Evolutionary conservation across 1,284 basidiomycete species (phyloP).

Genomic region (Cystobasidium sp.): DNA sequence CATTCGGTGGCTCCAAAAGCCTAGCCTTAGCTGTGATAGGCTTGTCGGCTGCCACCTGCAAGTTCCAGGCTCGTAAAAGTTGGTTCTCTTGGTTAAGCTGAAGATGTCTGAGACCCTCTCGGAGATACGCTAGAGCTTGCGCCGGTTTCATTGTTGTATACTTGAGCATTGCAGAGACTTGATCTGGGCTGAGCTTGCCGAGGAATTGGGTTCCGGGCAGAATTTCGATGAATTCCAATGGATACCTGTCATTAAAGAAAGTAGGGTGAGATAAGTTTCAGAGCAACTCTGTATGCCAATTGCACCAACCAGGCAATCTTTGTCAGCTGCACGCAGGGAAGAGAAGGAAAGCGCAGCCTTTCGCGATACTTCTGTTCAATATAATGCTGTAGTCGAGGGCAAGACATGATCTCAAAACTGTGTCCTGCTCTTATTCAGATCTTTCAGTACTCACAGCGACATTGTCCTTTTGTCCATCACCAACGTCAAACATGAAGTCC

Average conservation of each 20-base stretch:
- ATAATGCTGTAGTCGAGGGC: conserved; percentile 15
- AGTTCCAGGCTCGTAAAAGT: conserved; percentile 15
- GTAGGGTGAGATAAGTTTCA: neutral
- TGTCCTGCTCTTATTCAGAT: neutral
- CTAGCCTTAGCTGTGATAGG: conserved; percentile 28
- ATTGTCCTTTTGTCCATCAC: neutral
- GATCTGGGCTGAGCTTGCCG: conserved; percentile 47
- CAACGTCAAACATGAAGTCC: conserved; percentile 30
- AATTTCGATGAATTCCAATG: conserved; percentile 45
- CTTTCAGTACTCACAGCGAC: conserved; percentile 9
- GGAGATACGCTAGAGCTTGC: conserved; percentile 4
- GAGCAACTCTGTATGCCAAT: neutral
- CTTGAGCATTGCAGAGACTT: conserved; percentile 46
- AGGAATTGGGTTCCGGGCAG: conserved; percentile 42
- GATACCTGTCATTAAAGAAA: conserved; percentile 42
- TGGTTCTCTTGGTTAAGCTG: conserved; percentile 9
- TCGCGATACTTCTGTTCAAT: conserved; percentile 40
- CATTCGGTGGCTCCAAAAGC: conserved; percentile 24
- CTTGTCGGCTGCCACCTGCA: conserved; percentile 11
- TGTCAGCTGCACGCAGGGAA: conserved; percentile 48
- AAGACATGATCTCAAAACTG: neutral
- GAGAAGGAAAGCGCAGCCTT: conserved; percentile 39
- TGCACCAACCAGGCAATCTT: conserved; percentile 44
- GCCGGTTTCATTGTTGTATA: conserved; percentile 33
- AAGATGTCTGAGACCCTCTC: conserved; percentile 24